Base-by-base conservation (phyloP, 768 basidiomycete genomes). In the Austroboletus festivus region DNA sequence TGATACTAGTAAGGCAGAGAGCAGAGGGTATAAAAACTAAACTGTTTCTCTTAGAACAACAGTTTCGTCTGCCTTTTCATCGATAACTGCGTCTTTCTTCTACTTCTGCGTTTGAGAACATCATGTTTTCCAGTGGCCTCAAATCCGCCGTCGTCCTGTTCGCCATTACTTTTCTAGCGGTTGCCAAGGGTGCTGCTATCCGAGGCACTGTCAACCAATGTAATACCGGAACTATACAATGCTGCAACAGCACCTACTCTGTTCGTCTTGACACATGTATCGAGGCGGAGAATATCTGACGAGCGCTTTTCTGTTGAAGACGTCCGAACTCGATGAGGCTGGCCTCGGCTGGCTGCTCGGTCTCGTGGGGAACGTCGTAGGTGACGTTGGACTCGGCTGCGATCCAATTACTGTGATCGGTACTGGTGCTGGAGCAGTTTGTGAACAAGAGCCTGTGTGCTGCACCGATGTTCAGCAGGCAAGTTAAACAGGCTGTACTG, bases 41-140 rank as follows among this genome's bases (percentile, higher is more conserved):
- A 18, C 26, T 18, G 10, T 11, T 18, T 22, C 18, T 21, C 31
- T 15, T 20, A 21, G 7, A 38, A 35, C 44, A 38, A 23, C 37
- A 53, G 31, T 35, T 34, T 46, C 31, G 20, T 34, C 19, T 16
- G 15, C 38, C 21, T 42, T n/a, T n/a, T n/a, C n/a, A n/a, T n/a
- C n/a, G n/a, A n/a, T n/a, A n/a, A n/a, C n/a, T n/a, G n/a, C 16
- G 22, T 23, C 33, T 33, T 53, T 24, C 23, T 11, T 28, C 26
- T 28, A 5, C 26, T 5, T 28, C 6, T 11, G 26, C 26, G 5
- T 28, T 11, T 28, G 26, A 28, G 11, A 28, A 21, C 16, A 40
- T 11, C 47, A 60, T 59, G 59, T 49, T 52, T 30, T n/a, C 49
- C 26, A 39, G 43, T 13, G 13, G 18, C 13, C 47, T 55, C 45